phyloP scores from a whole-genome alignment of 768 basidiomycete species.

The Calocera viscosa region DNA sequence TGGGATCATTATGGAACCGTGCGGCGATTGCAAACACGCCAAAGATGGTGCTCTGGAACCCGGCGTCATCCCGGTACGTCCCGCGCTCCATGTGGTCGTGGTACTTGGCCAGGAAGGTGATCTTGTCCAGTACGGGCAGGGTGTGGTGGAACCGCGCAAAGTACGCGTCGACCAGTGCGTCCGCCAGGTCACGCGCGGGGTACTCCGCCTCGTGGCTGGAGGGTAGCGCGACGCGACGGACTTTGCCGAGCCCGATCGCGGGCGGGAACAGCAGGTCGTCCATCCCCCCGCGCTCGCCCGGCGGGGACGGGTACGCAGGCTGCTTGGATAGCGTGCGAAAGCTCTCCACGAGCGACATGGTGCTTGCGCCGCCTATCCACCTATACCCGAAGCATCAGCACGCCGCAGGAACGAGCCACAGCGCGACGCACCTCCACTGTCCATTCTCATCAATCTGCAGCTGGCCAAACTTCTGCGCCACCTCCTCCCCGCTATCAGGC shows the following conservation, averaged over 20 bases:
- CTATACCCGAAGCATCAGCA: slow-evolving; percentile 8
- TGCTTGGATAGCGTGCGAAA: slow-evolving; percentile 50
- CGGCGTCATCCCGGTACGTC: slow-evolving; percentile 34
- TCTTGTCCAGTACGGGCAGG: slow-evolving; percentile 78
- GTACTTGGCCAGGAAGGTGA: slow-evolving; percentile 64
- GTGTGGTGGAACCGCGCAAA: slow-evolving; percentile 78
- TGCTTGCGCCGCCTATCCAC: slow-evolving; percentile 85
- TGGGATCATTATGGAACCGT: slow-evolving; percentile 60
- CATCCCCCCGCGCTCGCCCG: not conserved
- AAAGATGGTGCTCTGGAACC: slow-evolving; percentile 72
- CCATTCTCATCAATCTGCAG: slow-evolving; percentile 81
- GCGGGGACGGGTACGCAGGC: slow-evolving; percentile 21
- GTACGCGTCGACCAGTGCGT: slow-evolving; percentile 80
- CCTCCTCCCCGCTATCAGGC: slow-evolving; percentile 20
- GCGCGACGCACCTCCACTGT: slow-evolving; percentile 45
- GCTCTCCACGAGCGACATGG: slow-evolving; percentile 83
- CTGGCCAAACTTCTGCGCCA: slow-evolving; percentile 76
- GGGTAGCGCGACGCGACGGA: slow-evolving; percentile 53
- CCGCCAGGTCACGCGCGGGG: slow-evolving; percentile 70
- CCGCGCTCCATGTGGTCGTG: slow-evolving; percentile 59
- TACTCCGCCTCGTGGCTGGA: slow-evolving; percentile 78
- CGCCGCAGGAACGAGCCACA: not conserved
- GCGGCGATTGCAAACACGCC: slow-evolving; percentile 86
- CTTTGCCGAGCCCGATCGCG: slow-evolving; percentile 74
- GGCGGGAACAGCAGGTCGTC: slow-evolving; percentile 62